These are phyloP conservation scores for Penicillium cinerascens DNA, from an alignment of 495 filamentous ascomycete genomes.

Conservation along the genomic window DNA sequence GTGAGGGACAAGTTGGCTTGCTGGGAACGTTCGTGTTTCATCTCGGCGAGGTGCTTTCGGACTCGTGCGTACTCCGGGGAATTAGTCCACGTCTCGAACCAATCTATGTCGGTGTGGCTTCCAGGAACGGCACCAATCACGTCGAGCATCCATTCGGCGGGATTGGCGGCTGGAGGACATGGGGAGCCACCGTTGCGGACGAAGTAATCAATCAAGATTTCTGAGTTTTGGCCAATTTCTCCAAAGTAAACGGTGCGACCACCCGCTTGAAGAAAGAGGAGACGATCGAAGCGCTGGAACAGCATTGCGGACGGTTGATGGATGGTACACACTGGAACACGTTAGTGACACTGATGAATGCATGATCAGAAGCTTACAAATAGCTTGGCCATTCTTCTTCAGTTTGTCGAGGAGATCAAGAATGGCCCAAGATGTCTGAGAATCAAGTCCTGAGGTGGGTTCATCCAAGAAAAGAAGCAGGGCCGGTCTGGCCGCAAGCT, in stretches of 20 bases:
- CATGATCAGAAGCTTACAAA: too few species aligned
- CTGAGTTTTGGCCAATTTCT: constrained; percentile 71
- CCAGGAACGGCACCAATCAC: constrained; percentile 78
- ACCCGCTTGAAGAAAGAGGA: constrained; percentile 76
- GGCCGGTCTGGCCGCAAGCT: constrained; percentile 81
- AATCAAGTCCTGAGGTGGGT: constrained; percentile 82
- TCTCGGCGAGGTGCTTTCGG: constrained; percentile 27
- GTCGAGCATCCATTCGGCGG: constrained; percentile 90
- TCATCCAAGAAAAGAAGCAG: constrained; percentile 87
- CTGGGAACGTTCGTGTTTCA: constrained; percentile 50
- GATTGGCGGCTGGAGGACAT: constrained; percentile 69
- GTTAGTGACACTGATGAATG: too few species aligned
- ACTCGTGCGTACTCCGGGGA: constrained; percentile 63
- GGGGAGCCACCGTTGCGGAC: constrained; percentile 63
- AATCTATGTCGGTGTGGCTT: constrained; percentile 50
- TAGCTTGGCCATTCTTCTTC: constrained; percentile 76
- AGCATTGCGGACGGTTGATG: constrained; percentile 89
- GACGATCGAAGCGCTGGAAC: constrained; percentile 85
- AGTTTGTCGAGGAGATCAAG: constrained; percentile 75
- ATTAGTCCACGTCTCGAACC: constrained; percentile 71
- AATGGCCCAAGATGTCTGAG: constrained; percentile 84
- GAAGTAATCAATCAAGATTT: constrained; percentile 68
- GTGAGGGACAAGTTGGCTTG: constrained; percentile 1
- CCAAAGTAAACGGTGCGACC: constrained; percentile 86
- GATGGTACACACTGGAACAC: constrained; percentile 68